phyloP scores from a whole-genome alignment of 2,329 filamentous ascomycete genomes.

The Fusarium sp. region DNA sequence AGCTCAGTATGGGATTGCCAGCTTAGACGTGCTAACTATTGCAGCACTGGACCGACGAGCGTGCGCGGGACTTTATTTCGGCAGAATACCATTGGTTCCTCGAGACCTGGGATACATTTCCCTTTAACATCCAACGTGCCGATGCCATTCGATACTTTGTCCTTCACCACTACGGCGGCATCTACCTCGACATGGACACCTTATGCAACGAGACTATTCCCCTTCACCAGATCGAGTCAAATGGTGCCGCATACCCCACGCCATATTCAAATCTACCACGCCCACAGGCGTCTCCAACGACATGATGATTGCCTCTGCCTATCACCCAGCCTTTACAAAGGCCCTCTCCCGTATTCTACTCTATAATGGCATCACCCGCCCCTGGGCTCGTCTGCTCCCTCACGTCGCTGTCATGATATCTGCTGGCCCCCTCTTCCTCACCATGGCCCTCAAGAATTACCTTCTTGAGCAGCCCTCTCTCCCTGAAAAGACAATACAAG shows the following conservation, averaged over 20 bases:
- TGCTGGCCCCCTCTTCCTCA: constrained; percentile 80
- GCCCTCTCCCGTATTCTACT: constrained; percentile 73
- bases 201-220: constrained; percentile 47
- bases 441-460: constrained; percentile 81
- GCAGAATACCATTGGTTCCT: constrained; percentile 78
- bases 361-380: constrained; percentile 69
- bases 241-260: constrained; percentile 33
- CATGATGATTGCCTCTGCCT: constrained; percentile 77
- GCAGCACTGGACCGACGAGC: constrained; percentile 78
- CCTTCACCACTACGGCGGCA: constrained; percentile 76
- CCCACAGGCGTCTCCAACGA: constrained; percentile 86
- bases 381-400: constrained; percentile 70
- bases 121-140: constrained; percentile 77
- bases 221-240: constrained; percentile 43
- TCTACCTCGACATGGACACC: constrained; percentile 72
- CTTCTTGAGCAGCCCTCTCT: constrained; percentile 61
- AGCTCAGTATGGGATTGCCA: too few relatives aligned
- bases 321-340: constrained; percentile 79
- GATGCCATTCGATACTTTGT: constrained; percentile 81
- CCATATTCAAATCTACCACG: constrained; percentile 61
- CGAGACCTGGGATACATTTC: constrained; percentile 75
- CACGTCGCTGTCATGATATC: constrained; percentile 86
- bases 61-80: constrained; percentile 74
- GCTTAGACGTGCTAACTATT: background rate
- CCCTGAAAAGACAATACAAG: constrained; percentile 43